These are phyloP conservation scores for Amylostereum chailletii DNA, from an alignment of 1,284 basidiomycete species.

Conservation along the genomic window DNA sequence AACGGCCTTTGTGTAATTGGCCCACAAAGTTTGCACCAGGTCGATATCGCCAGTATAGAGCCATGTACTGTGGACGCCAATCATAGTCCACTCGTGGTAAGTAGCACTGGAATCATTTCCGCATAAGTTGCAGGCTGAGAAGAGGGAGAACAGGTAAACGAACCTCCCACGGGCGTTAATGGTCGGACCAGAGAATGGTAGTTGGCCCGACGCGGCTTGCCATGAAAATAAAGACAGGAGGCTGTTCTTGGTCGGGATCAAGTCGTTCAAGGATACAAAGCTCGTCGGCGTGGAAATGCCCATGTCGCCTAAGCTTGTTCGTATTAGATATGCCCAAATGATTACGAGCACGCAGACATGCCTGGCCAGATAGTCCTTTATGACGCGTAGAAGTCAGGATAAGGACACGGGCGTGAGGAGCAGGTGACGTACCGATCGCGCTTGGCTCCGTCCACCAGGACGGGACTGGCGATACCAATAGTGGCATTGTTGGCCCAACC, in stretches of 20 bases:
- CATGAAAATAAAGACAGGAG: not conserved
- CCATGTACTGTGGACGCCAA: conserved; percentile 36
- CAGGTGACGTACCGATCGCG: conserved; percentile 35
- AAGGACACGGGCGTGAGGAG: too few relatives aligned
- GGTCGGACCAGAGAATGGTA: conserved; percentile 50
- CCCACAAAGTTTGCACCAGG: conserved; percentile 35
- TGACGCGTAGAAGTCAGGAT: too few relatives aligned
- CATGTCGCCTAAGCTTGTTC: conserved; percentile 33
- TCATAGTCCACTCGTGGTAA: conserved; percentile 37
- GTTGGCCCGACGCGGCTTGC: conserved; percentile 41
- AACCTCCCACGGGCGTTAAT: conserved; percentile 50
- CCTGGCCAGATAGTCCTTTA: conserved; percentile 47
- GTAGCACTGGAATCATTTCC: conserved; percentile 22
- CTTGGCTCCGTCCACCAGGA: conserved; percentile 57
- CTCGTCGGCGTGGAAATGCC: conserved; percentile 53
- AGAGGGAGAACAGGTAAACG: conserved; percentile 48
- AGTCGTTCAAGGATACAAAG: conserved; percentile 52
- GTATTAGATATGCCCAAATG: too few relatives aligned
- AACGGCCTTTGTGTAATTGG: conserved; percentile 43
- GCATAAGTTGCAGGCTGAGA: conserved; percentile 31
- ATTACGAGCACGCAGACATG: too few relatives aligned
- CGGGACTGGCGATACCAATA: conserved; percentile 47
- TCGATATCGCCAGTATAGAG: conserved; percentile 38
- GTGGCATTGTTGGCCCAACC: conserved; percentile 53
- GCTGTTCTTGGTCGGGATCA: conserved; percentile 33